Base-by-base conservation (phyloP, 345 rosid genomes). In the Erucastrum elatum region DNA sequence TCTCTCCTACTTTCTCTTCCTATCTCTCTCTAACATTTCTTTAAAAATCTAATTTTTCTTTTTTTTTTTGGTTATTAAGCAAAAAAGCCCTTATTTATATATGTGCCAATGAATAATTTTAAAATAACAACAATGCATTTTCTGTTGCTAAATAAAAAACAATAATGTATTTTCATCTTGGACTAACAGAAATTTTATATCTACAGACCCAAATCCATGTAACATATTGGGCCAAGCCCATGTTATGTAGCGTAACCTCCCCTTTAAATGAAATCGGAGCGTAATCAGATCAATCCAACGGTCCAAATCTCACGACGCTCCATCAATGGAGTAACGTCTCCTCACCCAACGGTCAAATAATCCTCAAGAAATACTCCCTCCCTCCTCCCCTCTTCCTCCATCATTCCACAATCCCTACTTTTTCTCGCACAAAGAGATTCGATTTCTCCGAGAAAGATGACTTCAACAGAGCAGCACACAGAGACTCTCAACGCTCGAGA, bases 271-370 rank as follows among this genome's bases (percentile, higher is more conserved):
- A 83, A 88, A 29, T 82, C 85, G 91, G 95, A 91, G 93, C 97
- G 97, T 87, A 76, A 76, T 27, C 29, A 1, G 60, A 4, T 74
- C 3, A 17, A 77, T 77, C 82, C 26, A 74, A 80, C 82, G 79
- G 82, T 75, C 61, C 53, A 80, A 39, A 74, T 62, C 33, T 39
- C 3, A 68, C 30, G 71, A 68, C 62, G 82, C 75, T 69, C 78
- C 66, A 9, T 17, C 2, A 61, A 51, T 66, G 39, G 74, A 66
- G 65, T 81, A 89, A 90, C 97, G 96, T 86, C 84, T 81, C 85
- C 80, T 34, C 34, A 64, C 64, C 78, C 78, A 92, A 94, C 97
- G 98, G 96, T 91, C 94, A 76, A 70, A 87, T 83, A 78, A 74
- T 74, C 60, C 63, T 74, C 78, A 73, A 75, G 78, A 85, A 78